Percentiles rank a stretch among this genome's conserved stretches.
These are phyloP conservation scores for Saururus chinensis DNA, from an alignment of 164 flowering plant species.

Conservation along the genomic window DNA sequence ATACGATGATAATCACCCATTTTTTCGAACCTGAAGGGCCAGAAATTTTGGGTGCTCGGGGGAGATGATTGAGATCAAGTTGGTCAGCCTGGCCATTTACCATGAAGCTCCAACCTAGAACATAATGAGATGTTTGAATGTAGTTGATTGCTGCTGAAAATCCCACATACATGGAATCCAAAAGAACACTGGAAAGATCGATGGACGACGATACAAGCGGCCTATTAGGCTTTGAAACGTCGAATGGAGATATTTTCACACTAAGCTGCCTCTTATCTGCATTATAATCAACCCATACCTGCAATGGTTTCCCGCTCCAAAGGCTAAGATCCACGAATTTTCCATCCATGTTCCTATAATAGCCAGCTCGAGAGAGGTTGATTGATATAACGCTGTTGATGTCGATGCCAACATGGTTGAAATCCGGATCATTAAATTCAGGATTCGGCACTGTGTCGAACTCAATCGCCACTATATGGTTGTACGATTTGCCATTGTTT, in stretches of 20 bases:
- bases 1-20: too few species aligned
- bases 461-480: conserved; percentile 51
- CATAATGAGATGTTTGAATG: conserved; percentile 20
- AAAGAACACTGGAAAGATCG: conserved; percentile 39
- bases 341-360: neutral
- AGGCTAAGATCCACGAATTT: conserved; percentile 17
- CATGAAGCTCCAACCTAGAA: conserved; percentile 30
- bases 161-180: conserved; percentile 58
- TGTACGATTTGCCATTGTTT: conserved; percentile 26
- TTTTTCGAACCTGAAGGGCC: too few species aligned
- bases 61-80: conserved; percentile 23
- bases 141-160: conserved; percentile 70
- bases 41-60: too few species aligned
- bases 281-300: conserved; percentile 66
- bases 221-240: conserved; percentile 24
- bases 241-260: conserved; percentile 34
- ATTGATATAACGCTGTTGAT: conserved; percentile 44
- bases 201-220: conserved; percentile 24
- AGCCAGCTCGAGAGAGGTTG: conserved; percentile 27
- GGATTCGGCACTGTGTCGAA: conserved; percentile 58
- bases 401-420: conserved; percentile 70
- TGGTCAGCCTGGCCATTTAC: conserved; percentile 17
- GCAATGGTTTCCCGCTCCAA: conserved; percentile 34
- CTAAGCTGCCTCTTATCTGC: conserved; percentile 15
- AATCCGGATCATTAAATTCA: conserved; percentile 45